These are phyloP conservation scores for Stephania cephalantha DNA, from an alignment of 164 flowering plant species.

Conservation along the genomic window DNA sequence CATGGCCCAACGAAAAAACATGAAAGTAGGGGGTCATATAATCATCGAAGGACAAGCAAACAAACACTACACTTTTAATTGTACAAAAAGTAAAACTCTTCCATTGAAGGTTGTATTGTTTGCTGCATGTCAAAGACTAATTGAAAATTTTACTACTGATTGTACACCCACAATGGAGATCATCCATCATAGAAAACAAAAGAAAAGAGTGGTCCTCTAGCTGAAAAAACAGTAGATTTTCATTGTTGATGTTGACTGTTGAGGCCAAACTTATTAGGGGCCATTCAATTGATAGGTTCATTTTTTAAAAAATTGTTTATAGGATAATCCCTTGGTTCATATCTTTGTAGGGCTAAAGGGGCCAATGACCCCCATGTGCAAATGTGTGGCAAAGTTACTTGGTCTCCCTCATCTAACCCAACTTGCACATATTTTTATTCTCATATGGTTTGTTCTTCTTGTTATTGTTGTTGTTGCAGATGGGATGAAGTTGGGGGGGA, in stretches of 20 bases:
- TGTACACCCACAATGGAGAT: not conserved
- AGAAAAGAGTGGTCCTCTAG: not conserved
- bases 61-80: not conserved
- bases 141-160: too few species aligned
- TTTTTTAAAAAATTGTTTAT: not conserved
- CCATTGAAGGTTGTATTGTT: not conserved
- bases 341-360: not conserved
- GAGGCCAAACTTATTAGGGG: not conserved
- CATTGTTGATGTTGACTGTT: not conserved
- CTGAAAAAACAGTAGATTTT: not conserved
- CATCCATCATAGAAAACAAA: not conserved
- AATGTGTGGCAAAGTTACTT: not conserved
- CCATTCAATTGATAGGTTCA: not conserved
- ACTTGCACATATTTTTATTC: not conserved
- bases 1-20: too few species aligned
- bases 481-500: conserved; percentile 55
- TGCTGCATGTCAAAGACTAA: too few species aligned
- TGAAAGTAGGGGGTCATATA: too few species aligned
- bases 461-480: conserved; percentile 27
- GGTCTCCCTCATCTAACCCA: not conserved
- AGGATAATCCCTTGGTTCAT: not conserved
- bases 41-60: not conserved
- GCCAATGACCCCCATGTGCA: conserved; percentile 3
- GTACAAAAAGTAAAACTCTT: not conserved
- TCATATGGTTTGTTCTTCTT: not conserved